phyloP scores from a whole-genome alignment of 176 grass and related monocot species.

The Oryza longistaminata region DNA sequence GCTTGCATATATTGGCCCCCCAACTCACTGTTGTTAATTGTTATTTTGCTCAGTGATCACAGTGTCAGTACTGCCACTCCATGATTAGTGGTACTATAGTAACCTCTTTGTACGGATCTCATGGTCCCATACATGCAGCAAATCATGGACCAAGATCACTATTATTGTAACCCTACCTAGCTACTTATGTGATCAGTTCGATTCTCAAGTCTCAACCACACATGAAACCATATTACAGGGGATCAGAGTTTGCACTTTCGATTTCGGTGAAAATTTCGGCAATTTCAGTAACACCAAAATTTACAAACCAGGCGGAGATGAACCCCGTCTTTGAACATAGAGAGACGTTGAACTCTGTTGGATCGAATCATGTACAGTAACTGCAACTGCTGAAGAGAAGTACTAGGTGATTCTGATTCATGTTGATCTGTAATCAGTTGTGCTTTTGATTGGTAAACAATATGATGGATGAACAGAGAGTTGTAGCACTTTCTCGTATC shows the following conservation, averaged over 20 bases:
- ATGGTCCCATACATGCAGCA: background rate
- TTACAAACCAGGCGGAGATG: background rate
- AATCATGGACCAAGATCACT: background rate
- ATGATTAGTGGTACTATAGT: background rate
- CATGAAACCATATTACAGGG: background rate
- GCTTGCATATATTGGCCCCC: background rate
- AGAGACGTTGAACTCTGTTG: background rate
- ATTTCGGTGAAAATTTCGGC: too few species aligned
- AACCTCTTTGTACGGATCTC: background rate
- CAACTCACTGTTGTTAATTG: background rate
- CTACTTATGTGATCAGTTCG: background rate
- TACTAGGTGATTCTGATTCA: background rate
- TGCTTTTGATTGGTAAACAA: background rate
- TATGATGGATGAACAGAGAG: background rate
- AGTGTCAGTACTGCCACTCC: background rate
- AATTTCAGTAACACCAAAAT: too few species aligned
- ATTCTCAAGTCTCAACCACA: too few species aligned
- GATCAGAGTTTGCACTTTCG: too few species aligned
- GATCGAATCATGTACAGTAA: background rate
- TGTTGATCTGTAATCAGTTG: background rate
- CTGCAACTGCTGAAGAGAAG: background rate
- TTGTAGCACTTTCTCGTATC: background rate
- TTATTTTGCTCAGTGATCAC: background rate
- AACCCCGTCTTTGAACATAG: background rate
- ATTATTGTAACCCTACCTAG: background rate